A percentile compares a stretch with the other conserved stretches of the same genome.
Conservation (phyloP, 306 rosid genomes). For the Herpetospermum pedunculosum region DNA sequence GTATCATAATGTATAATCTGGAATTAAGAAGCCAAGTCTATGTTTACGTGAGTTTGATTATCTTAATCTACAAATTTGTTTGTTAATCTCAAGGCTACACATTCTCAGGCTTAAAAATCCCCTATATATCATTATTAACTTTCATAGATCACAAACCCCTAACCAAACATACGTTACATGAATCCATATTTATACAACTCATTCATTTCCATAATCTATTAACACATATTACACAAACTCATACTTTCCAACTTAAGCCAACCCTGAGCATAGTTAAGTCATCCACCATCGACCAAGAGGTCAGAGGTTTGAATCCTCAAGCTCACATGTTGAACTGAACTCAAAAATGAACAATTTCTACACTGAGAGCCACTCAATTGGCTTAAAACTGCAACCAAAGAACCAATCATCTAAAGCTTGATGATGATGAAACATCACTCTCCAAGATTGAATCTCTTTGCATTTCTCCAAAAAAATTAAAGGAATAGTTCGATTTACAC, state of each 20-base stretch:
- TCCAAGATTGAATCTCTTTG: not conserved
- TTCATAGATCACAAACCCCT: not conserved
- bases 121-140: not conserved
- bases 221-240: not conserved
- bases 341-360: no score
- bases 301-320: no score
- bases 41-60: not conserved
- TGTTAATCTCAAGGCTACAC: not conserved
- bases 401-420: not conserved
- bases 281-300: no score
- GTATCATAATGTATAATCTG: not conserved
- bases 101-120: not conserved
- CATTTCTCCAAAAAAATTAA: not conserved
- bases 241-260: not conserved
- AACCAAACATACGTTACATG: not conserved
- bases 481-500: not conserved
- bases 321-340: no score
- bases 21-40: not conserved
- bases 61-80: not conserved
- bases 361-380: not conserved
- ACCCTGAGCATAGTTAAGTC: no score
- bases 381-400: not conserved
- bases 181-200: not conserved
- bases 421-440: not conserved
- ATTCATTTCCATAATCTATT: not conserved